A percentile compares a stretch with the other conserved stretches of the same genome.
phyloP scores from a whole-genome alignment of 495 filamentous ascomycete species.

The Penicillium antarcticum region DNA sequence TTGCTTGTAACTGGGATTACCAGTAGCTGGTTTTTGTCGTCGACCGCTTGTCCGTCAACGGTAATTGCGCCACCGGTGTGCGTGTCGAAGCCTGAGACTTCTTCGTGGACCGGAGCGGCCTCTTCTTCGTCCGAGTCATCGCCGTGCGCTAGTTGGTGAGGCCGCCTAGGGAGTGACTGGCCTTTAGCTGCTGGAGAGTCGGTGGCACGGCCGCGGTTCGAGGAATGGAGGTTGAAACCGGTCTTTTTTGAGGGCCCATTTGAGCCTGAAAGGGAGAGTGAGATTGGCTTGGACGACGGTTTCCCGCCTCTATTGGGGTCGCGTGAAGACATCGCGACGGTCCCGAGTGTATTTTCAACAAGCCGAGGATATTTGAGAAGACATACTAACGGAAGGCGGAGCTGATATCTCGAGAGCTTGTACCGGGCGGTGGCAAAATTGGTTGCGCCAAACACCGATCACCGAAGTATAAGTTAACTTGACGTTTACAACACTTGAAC shows the following conservation, averaged over 20 bases:
- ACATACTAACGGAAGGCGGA: not conserved
- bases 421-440: conserved; percentile 21
- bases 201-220: conserved; percentile 17
- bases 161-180: conserved; percentile 32
- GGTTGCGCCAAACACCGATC: conserved; percentile 3
- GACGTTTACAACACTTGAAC: too few species aligned
- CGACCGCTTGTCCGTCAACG: conserved; percentile 27
- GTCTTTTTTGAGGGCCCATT: conserved; percentile 29
- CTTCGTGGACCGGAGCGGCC: conserved; percentile 38
- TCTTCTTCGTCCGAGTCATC: conserved; percentile 50
- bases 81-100: conserved; percentile 59
- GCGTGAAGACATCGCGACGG: conserved; percentile 20
- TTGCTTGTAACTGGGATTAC: conserved; percentile 66
- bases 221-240: conserved; percentile 30
- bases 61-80: conserved; percentile 53
- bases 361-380: not conserved
- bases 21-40: conserved; percentile 44
- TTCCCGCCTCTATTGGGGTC: conserved; percentile 2
- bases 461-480: too few species aligned
- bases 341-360: not conserved
- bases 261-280: conserved; percentile 25
- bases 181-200: conserved; percentile 12
- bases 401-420: conserved; percentile 12
- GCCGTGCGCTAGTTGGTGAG: conserved; percentile 32
- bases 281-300: conserved; percentile 24